A percentile compares a stretch with the other conserved stretches of the same genome.
These are phyloP conservation scores for Millerago galiae DNA, from an alignment of 805 yeast species.

Conservation along the genomic window DNA sequence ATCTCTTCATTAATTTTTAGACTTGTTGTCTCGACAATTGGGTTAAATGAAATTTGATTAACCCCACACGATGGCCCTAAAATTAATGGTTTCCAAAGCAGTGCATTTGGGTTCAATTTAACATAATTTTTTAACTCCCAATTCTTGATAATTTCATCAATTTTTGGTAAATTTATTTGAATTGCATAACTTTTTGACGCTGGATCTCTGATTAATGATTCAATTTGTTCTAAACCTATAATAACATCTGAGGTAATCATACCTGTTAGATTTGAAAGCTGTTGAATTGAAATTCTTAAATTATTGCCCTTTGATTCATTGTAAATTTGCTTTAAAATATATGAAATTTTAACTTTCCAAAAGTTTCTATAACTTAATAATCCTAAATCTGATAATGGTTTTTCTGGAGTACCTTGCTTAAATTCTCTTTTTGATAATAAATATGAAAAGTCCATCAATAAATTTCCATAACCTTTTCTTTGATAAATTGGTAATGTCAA, in stretches of 20 bases:
- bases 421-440: slow-evolving; percentile 67
- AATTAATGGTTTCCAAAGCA: slow-evolving; percentile 80
- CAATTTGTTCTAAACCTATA: slow-evolving; percentile 75
- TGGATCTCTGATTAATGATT: slow-evolving; percentile 48
- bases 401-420: slow-evolving; percentile 89
- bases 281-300: slow-evolving; percentile 45
- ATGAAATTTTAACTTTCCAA: slow-evolving; percentile 70
- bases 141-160: slow-evolving; percentile 35
- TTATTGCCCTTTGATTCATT: slow-evolving; percentile 2
- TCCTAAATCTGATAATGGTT: slow-evolving; percentile 86
- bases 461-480: slow-evolving; percentile 81
- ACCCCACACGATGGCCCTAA: slow-evolving; percentile 85
- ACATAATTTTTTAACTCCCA: slow-evolving; percentile 54
- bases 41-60: slow-evolving; percentile 35
- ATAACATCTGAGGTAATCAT: slow-evolving; percentile 84
- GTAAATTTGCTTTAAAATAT: slow-evolving; percentile 20
- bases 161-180: slow-evolving; percentile 37
- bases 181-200: slow-evolving; percentile 44
- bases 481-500: slow-evolving; percentile 85
- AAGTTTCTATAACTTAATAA: slow-evolving; percentile 77
- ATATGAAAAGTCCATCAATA: slow-evolving; percentile 86
- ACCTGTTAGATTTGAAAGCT: slow-evolving; percentile 66
- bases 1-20: slow-evolving; percentile 7
- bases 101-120: slow-evolving; percentile 41
- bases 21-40: slow-evolving; percentile 23